Conservation (phyloP, 192 early-diverging fungal genomes). For the Hyaloraphidium curvatum region DNA sequence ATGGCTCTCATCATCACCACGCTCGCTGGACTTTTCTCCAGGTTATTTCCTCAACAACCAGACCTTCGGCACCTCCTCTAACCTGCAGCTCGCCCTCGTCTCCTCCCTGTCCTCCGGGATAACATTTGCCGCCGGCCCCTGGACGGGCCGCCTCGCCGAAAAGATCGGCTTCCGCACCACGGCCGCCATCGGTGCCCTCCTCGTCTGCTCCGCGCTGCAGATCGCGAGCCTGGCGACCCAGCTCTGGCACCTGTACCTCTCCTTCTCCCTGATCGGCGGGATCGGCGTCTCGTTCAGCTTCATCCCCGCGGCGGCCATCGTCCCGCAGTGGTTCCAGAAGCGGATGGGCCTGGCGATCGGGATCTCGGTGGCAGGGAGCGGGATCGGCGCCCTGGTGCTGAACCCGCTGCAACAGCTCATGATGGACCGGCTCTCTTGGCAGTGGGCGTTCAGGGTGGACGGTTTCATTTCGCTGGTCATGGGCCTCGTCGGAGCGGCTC, state of each 20-base stretch:
- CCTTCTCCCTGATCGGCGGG: background rate
- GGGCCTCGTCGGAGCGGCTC: no score
- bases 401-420: constrained; percentile 18
- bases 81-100: no score
- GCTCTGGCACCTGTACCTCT: background rate
- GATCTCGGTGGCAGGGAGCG: constrained; percentile 10
- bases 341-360: background rate
- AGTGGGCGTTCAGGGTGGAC: no score
- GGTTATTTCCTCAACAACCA: no score
- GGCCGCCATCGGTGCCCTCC: background rate
- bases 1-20: no score
- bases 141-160: background rate
- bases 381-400: constrained; percentile 6
- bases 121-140: no score
- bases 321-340: background rate
- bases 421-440: no score
- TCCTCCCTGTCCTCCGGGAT: no score
- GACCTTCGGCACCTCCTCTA: no score
- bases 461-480: no score
- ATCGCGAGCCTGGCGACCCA: background rate
- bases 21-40: no score
- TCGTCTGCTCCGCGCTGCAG: background rate
- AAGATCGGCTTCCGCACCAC: background rate
- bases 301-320: background rate
- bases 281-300: background rate